A percentile compares a stretch with the other conserved stretches of the same genome.
Conservation (phyloP, 306 rosid genomes). For the Urtica urens region DNA sequence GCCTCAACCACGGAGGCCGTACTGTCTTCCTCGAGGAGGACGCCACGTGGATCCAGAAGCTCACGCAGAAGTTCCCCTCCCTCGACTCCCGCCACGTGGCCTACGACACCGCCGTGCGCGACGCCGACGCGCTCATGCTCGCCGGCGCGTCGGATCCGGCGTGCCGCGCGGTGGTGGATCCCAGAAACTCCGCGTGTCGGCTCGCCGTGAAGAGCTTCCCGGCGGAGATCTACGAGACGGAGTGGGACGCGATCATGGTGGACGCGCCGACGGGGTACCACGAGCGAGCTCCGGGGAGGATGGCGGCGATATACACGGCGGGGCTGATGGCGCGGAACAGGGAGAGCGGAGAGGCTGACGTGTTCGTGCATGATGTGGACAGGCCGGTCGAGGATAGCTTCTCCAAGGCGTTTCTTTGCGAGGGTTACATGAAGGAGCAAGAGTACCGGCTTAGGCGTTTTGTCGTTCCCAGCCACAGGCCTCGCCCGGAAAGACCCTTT, state of each 20-base stretch:
- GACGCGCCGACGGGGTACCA: conserved; percentile 87
- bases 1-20: conserved; percentile 79
- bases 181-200: conserved; percentile 56
- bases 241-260: conserved; percentile 94
- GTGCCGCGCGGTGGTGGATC: conserved; percentile 50
- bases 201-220: conserved; percentile 62
- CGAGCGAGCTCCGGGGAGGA: conserved; percentile 77
- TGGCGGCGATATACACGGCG: conserved; percentile 84
- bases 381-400: conserved; percentile 66
- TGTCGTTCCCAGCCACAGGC: conserved; percentile 60
- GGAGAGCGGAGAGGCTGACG: conserved; percentile 64
- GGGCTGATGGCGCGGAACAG: conserved; percentile 83
- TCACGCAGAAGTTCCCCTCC: conserved; percentile 30
- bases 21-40: conserved; percentile 84
- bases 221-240: conserved; percentile 49
- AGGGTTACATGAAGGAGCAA: conserved; percentile 65
- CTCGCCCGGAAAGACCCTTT: conserved; percentile 47
- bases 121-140: conserved; percentile 46
- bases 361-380: conserved; percentile 89
- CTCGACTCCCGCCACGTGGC: conserved; percentile 60
- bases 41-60: conserved; percentile 59
- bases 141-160: conserved; percentile 31
- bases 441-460: conserved; percentile 79
- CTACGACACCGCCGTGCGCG: conserved; percentile 62
- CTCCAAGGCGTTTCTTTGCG: conserved; percentile 60